A percentile compares a stretch with the other conserved stretches of the same genome.
These are phyloP conservation scores for Xerocomellus amylosporus DNA, from an alignment of 768 basidiomycete genomes.

Conservation along the genomic window DNA sequence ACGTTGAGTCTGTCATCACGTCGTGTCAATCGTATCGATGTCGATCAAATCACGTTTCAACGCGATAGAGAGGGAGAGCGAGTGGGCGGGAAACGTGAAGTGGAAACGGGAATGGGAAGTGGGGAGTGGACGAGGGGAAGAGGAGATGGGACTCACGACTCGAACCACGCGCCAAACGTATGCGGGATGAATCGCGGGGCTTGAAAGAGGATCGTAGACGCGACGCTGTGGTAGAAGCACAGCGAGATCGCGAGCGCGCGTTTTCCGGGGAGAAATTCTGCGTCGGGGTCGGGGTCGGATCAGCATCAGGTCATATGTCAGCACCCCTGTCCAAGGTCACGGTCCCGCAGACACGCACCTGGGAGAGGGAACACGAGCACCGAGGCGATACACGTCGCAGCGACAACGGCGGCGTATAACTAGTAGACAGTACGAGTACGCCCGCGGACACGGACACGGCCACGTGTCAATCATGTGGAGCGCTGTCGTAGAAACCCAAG, in stretches of 20 bases:
- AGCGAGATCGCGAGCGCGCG: conserved; percentile 76
- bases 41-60: neutral
- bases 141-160: conserved; percentile 46
- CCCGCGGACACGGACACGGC: too few species aligned
- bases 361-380: conserved; percentile 70
- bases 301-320: neutral
- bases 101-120: too few species aligned
- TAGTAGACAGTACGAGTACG: too few species aligned
- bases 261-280: conserved; percentile 84
- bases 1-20: conserved; percentile 34
- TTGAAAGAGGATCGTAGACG: conserved; percentile 71
- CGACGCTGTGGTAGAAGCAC: conserved; percentile 70
- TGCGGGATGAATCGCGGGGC: conserved; percentile 79
- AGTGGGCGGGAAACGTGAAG: too few species aligned
- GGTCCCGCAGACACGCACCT: conserved; percentile 41
- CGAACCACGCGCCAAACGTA: conserved; percentile 57
- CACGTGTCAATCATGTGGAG: neutral
- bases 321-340: neutral
- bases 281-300: neutral
- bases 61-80: neutral
- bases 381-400: conserved; percentile 58
- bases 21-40: too few species aligned
- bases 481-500: neutral
- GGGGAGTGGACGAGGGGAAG: too few species aligned
- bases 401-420: conserved; percentile 66